phyloP scores from a whole-genome alignment of 495 filamentous ascomycete genomes.

The Parathielavia hyrcaniae region DNA sequence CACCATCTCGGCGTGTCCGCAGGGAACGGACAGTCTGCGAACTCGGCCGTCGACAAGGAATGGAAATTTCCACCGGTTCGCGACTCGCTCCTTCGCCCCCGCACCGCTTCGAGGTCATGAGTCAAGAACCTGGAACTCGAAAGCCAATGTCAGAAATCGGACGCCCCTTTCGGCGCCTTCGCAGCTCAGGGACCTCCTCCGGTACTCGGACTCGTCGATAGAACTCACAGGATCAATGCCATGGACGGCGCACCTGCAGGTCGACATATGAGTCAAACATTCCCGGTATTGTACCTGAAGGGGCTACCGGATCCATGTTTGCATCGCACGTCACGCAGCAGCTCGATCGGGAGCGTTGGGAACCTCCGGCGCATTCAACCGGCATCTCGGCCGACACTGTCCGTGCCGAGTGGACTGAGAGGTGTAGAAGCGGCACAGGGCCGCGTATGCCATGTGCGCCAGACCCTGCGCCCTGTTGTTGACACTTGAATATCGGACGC shows the following conservation, averaged over 20 bases:
- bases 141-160: background rate
- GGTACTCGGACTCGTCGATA: background rate
- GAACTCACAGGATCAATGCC: background rate
- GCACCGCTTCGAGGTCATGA: conserved; percentile 13
- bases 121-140: background rate
- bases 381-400: background rate
- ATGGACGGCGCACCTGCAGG: background rate
- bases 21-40: conserved; percentile 1
- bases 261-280: background rate
- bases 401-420: too few relatives aligned
- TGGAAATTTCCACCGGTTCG: conserved; percentile 16
- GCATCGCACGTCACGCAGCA: background rate
- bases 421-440: background rate
- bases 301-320: background rate
- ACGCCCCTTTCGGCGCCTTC: background rate
- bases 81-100: conserved; percentile 11
- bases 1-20: background rate
- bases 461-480: conserved; percentile 5
- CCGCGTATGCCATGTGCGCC: too few relatives aligned
- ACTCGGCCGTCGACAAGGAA: background rate
- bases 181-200: background rate
- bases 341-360: background rate
- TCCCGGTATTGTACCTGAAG: background rate
- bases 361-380: conserved; percentile 9
- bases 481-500: background rate